phyloP scores from a whole-genome alignment of 1,284 basidiomycete species.

The Abortiporus biennis region DNA sequence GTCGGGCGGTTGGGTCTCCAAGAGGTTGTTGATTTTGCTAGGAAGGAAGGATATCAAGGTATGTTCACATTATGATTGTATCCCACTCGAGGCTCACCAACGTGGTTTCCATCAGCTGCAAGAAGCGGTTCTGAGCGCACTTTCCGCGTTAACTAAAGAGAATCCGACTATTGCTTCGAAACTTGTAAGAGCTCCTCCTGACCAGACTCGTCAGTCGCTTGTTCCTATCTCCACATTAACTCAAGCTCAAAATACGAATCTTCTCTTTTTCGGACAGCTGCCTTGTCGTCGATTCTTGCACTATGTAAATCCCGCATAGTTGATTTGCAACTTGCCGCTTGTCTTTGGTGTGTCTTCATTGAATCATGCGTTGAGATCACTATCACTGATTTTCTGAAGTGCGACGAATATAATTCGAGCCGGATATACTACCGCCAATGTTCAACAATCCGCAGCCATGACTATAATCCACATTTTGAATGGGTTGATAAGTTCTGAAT shows the following conservation, averaged over 20 bases:
- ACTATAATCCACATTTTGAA: constrained; percentile 58
- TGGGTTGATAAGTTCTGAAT: constrained; percentile 40
- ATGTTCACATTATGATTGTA: neutral
- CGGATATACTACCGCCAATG: constrained; percentile 19
- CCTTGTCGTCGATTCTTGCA: constrained; percentile 34
- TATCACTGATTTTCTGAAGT: constrained; percentile 26
- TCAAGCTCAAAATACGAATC: neutral
- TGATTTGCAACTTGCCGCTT: constrained; percentile 62
- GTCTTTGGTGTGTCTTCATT: constrained; percentile 47
- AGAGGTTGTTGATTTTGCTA: constrained; percentile 43
- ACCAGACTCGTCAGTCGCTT: constrained; percentile 30
- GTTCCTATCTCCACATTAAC: neutral
- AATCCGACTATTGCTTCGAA: constrained; percentile 45
- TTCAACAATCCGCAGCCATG: constrained; percentile 31
- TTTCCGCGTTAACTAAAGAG: constrained; percentile 69
- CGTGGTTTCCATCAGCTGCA: constrained; percentile 43
- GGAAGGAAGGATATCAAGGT: constrained; percentile 50
- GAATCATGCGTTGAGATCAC: neutral
- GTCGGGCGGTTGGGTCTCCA: constrained; percentile 54
- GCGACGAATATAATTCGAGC: constrained; percentile 55
- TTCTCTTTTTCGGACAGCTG: constrained; percentile 11
- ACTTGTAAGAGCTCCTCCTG: constrained; percentile 35
- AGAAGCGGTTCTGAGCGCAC: constrained; percentile 63
- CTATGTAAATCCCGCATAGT: constrained; percentile 48
- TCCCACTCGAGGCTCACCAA: neutral